Evolutionary conservation across 73 alveolate species (phyloP), one percentile per base, ranked within the genome.

Genomic region (Paramecium sonneborni): DNA sequence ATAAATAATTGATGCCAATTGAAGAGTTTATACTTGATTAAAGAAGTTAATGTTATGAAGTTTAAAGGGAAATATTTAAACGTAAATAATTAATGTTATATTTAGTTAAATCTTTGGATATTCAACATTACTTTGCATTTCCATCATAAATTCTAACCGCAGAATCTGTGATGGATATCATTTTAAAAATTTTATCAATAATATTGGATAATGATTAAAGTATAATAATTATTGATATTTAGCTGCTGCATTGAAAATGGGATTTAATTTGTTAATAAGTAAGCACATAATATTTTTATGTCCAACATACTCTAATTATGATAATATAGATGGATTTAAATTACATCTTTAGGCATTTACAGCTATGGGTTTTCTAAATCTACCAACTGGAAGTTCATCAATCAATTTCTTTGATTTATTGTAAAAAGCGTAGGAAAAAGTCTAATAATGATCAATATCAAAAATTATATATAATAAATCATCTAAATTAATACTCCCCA

Each of bases 251-350:
- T 68, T 68, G 20, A 68, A 68, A 68, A 68, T 68, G 85, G 85
- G 85, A 23, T 68, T 7, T 28, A 20, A 68, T 68, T 18, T 68
- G 8, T 6, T 68, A 8, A 68, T 68, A 12, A 68, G 52, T 23
- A 68, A 68, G 23, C 24, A 68, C 18, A 7, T 68, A 11, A 68
- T 68, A 12, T 68, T 68, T 44, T 24, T 79, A 26, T 79, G 76
- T 79, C 76, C 90, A 39, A 79, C 88, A 35, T 76, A 20, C 26
- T 24, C 69, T 5, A 43, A 79, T 43, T 79, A 79, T 79, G 90
- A 79, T 41, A 21, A n/a, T 20, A 76, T 76, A 21, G 69, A 76
- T 76, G 88, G 69, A 26, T 21, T 37, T 39, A 76, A 76, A 41
- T 35, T 76, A 15, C 88, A 76, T 76, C 38, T 76, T 32, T 7